A percentile compares a stretch with the other conserved stretches of the same genome.
phyloP scores from a whole-genome alignment of 2,329 filamentous ascomycete genomes.

The Trichophyton verrucosum region DNA sequence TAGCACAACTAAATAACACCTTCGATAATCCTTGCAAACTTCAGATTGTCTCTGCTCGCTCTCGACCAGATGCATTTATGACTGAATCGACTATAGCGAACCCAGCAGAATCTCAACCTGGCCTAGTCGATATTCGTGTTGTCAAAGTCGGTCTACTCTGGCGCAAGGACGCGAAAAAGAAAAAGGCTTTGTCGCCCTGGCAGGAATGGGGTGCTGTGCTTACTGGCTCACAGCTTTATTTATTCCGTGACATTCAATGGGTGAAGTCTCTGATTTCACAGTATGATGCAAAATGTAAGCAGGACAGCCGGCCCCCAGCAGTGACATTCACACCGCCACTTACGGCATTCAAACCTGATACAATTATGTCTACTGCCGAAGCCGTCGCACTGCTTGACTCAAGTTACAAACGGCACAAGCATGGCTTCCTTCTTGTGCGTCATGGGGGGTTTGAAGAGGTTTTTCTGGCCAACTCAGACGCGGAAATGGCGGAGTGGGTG shows the following conservation, averaged over 20 bases:
- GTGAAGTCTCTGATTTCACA: constrained; percentile 83
- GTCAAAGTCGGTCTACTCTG: constrained; percentile 91
- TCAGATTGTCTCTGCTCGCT: constrained; percentile 89
- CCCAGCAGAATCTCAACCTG: constrained; percentile 73
- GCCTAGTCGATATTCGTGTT: constrained; percentile 92
- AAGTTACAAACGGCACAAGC: constrained; percentile 84
- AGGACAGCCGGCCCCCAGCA: constrained; percentile 56
- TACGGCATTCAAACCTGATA: constrained; percentile 85
- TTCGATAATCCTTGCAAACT: constrained; percentile 86
- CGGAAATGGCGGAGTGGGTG: constrained; percentile 93
- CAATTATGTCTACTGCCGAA: constrained; percentile 82
- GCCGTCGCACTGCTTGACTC: constrained; percentile 78
- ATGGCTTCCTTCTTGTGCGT: constrained; percentile 82
- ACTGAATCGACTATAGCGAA: constrained; percentile 73
- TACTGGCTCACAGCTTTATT: constrained; percentile 92
- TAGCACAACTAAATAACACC: constrained; percentile 69
- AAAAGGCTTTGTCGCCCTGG: constrained; percentile 90
- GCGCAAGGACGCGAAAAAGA: constrained; percentile 89
- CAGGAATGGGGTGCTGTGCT: constrained; percentile 97
- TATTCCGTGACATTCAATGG: constrained; percentile 90
- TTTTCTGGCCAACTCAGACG: constrained; percentile 77
- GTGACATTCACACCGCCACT: constrained; percentile 85
- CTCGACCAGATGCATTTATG: constrained; percentile 90
- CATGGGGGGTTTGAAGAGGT: constrained; percentile 81
- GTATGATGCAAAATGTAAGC: constrained; percentile 67